phyloP scores from a whole-genome alignment of 768 basidiomycete genomes.

The Leccinum sublutescens region DNA sequence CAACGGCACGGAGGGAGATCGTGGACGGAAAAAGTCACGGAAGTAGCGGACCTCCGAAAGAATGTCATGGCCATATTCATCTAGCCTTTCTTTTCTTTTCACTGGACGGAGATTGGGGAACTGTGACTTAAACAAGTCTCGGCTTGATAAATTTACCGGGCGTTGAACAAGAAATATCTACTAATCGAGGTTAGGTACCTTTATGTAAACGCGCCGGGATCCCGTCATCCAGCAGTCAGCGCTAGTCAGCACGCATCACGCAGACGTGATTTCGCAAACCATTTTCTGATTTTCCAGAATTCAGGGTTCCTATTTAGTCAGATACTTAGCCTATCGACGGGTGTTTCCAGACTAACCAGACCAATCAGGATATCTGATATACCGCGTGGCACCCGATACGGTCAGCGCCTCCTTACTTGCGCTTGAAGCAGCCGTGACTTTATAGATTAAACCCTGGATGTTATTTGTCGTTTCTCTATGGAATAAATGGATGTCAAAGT shows the following conservation, averaged over 20 bases:
- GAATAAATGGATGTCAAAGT: not conserved
- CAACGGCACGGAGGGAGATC: conserved; percentile 3
- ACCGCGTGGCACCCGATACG: too few species aligned
- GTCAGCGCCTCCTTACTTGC: not conserved
- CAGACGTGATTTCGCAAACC: not conserved
- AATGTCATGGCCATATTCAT: not conserved
- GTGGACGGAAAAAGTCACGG: conserved; percentile 22
- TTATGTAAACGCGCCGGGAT: not conserved
- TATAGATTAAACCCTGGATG: not conserved
- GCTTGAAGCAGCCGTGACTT: too few species aligned
- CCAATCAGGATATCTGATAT: not conserved
- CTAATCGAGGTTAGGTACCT: not conserved
- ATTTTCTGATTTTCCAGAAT: conserved; percentile 3
- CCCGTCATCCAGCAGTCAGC: not conserved
- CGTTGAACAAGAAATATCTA: not conserved
- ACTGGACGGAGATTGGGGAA: not conserved
- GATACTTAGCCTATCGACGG: not conserved
- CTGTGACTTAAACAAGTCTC: not conserved
- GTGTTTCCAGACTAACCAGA: not conserved
- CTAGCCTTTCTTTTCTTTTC: not conserved
- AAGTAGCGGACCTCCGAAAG: conserved; percentile 4
- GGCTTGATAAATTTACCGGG: not conserved
- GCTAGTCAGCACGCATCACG: too few species aligned
- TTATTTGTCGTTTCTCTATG: not conserved
- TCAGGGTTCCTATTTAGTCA: not conserved